phyloP scores from a whole-genome alignment of 352 stramenopile species.

The Pythium aristosporum region DNA sequence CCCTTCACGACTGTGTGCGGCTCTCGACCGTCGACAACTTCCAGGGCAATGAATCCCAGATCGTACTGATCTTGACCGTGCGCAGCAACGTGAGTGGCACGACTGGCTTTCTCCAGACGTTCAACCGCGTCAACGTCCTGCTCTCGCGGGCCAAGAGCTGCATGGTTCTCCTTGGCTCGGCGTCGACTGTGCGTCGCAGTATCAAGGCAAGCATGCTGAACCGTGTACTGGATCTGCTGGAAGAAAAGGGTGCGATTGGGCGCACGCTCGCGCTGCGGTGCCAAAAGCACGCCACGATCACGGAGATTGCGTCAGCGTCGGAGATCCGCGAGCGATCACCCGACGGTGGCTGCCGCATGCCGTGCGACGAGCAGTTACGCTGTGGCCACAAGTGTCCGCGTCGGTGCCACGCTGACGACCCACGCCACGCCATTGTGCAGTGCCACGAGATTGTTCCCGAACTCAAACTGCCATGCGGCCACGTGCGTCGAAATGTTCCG shows the following conservation, averaged over 20 bases:
- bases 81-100: constrained; percentile 44
- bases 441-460: constrained; percentile 57
- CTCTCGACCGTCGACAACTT: constrained; percentile 69
- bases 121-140: constrained; percentile 67
- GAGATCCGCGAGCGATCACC: constrained; percentile 34
- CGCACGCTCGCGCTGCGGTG: constrained; percentile 11
- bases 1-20: constrained; percentile 30
- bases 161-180: constrained; percentile 52
- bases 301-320: constrained; percentile 9
- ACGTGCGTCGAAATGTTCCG: constrained; percentile 18
- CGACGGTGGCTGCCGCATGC: constrained; percentile 64
- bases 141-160: constrained; percentile 58
- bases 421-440: constrained; percentile 38
- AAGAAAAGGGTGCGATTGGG: constrained; percentile 31
- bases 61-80: constrained; percentile 70
- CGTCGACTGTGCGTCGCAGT: constrained; percentile 33
- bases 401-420: constrained; percentile 61
- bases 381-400: constrained; percentile 52
- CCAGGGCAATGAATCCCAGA: constrained; percentile 69
- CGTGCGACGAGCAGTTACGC: constrained; percentile 47
- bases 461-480: constrained; percentile 51
- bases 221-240: constrained; percentile 53
- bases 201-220: constrained; percentile 45
- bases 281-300: constrained; percentile 41
- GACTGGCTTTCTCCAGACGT: constrained; percentile 70